A percentile compares a stretch with the other conserved stretches of the same genome.
These are phyloP conservation scores for Poa annua DNA, from an alignment of 176 grass and related monocot genomes.

Conservation along the genomic window DNA sequence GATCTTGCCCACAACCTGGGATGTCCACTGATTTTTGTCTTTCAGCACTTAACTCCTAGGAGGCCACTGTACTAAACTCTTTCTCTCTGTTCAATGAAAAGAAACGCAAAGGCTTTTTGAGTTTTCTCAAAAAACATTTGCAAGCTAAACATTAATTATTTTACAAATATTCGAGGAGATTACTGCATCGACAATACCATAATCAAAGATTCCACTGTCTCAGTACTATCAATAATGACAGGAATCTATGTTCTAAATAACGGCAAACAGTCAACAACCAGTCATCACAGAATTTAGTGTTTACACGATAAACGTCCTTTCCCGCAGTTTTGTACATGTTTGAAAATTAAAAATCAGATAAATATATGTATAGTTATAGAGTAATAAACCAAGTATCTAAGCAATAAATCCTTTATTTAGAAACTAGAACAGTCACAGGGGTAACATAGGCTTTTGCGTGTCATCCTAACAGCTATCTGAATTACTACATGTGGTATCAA, in stretches of 20 bases:
- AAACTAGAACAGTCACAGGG: not conserved
- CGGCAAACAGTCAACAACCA: not conserved
- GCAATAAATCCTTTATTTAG: not conserved
- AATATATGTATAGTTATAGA: not conserved
- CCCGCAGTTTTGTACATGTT: not conserved
- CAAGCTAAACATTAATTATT: not conserved
- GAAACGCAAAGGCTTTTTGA: too few species aligned
- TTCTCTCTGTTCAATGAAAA: too few species aligned
- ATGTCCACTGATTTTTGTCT: too few species aligned
- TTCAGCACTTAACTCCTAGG: too few species aligned
- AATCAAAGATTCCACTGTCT: not conserved
- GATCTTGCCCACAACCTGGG: too few species aligned
- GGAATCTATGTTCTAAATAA: not conserved
- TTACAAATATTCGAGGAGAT: not conserved
- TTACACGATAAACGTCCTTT: not conserved
- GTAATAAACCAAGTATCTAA: not conserved
- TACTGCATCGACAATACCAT: not conserved
- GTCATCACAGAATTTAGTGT: not conserved
- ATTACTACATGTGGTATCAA: too few species aligned
- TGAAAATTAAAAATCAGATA: not conserved
- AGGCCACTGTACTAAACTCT: too few species aligned
- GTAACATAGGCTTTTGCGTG: slow-evolving; percentile 7
- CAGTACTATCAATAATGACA: not conserved
- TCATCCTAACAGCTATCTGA: not conserved
- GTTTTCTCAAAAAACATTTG: not conserved